phyloP scores from a whole-genome alignment of 139 green algal genomes.

The Micromonas pusilla region DNA sequence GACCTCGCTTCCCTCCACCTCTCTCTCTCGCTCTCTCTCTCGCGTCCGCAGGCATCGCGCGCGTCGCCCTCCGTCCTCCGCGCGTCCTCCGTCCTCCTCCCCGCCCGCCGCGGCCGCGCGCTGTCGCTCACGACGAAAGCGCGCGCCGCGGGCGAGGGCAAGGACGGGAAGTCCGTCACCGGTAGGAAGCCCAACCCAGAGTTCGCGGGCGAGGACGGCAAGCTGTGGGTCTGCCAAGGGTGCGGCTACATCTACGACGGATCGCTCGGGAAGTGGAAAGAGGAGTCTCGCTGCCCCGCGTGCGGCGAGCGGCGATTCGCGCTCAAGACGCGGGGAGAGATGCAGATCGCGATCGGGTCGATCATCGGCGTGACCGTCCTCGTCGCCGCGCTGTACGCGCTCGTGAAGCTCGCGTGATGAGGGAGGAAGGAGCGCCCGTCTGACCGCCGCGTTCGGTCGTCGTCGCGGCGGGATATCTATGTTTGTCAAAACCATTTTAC shows the following conservation, averaged over 20 bases:
- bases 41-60: too few relatives aligned
- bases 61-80: too few relatives aligned
- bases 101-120: too few relatives aligned
- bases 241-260: slow-evolving; percentile 25
- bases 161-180: too few relatives aligned
- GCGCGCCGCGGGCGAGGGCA: too few relatives aligned
- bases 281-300: slow-evolving; percentile 7
- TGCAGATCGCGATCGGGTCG: neutral
- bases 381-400: neutral
- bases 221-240: slow-evolving; percentile 24
- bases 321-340: slow-evolving; percentile 8
- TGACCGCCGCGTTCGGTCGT: too few relatives aligned
- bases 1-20: too few relatives aligned
- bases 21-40: too few relatives aligned
- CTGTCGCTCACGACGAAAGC: too few relatives aligned
- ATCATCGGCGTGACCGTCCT: neutral
- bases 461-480: too few relatives aligned
- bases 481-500: neutral
- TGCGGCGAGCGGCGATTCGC: slow-evolving; percentile 26
- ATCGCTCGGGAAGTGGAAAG: neutral
- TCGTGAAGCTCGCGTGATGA: slow-evolving; percentile 3
- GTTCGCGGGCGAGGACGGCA: neutral
- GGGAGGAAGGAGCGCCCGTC: too few relatives aligned
- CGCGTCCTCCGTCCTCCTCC: too few relatives aligned
- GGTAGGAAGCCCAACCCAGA: neutral